phyloP scores from a whole-genome alignment of 805 yeast species.

The Saturnispora quitensis region DNA sequence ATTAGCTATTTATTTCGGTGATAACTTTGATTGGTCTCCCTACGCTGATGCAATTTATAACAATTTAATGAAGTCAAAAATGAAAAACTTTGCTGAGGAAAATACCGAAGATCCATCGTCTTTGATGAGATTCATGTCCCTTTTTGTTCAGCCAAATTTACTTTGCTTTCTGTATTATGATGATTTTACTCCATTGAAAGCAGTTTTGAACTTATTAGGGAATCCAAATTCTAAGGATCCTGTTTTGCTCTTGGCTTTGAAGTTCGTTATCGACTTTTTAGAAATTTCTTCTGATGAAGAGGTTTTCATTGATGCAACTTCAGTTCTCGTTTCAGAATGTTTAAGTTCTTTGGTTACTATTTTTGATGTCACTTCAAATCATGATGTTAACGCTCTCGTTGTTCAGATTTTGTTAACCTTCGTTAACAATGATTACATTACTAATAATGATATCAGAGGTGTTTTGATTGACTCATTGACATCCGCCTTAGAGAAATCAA shows the following conservation, averaged over 20 bases:
- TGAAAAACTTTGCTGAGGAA: conserved; percentile 59
- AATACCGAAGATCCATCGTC: conserved; percentile 82
- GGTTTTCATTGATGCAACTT: conserved; percentile 37
- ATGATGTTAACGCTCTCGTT: conserved; percentile 43
- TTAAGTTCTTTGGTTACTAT: conserved; percentile 43
- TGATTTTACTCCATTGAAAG: conserved; percentile 42
- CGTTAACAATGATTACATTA: conserved; percentile 49
- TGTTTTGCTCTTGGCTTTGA: conserved; percentile 48
- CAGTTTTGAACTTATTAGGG: conserved; percentile 47
- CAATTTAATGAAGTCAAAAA: conserved; percentile 52
- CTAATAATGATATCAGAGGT: conserved; percentile 43
- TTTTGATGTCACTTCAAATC: conserved; percentile 32
- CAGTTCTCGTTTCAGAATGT: conserved; percentile 50
- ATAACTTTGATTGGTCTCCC: conserved; percentile 45
- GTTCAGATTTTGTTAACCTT: conserved; percentile 43
- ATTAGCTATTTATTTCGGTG: conserved; percentile 46
- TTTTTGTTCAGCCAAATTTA: conserved; percentile 43
- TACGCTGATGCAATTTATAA: conserved; percentile 43
- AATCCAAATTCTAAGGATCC: conserved; percentile 55
- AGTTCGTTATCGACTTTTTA: conserved; percentile 40
- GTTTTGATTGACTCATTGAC: conserved; percentile 50
- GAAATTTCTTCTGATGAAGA: conserved; percentile 34
- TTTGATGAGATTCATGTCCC: conserved; percentile 53
- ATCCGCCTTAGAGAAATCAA: conserved; percentile 50
- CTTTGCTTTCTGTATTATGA: conserved; percentile 47